A percentile compares a stretch with the other conserved stretches of the same genome.
phyloP scores from a whole-genome alignment of 192 early-diverging fungal species.

The Gonapodya prolifera region DNA sequence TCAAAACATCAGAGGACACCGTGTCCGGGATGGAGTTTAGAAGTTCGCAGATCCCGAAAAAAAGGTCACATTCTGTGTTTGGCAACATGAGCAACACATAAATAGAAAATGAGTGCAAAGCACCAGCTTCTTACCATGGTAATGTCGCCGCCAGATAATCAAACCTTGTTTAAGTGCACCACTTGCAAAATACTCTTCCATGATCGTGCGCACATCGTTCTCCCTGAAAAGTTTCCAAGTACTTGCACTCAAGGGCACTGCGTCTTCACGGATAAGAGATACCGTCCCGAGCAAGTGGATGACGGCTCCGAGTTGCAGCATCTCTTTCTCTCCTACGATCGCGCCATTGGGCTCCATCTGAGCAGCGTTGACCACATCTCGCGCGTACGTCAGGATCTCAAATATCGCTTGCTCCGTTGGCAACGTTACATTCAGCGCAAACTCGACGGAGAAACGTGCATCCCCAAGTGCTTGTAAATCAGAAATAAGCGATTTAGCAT shows the following conservation, averaged over 20 bases:
- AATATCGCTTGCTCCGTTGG: background rate
- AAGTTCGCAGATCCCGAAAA: slow-evolving; percentile 24
- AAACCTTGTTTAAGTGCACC: slow-evolving; percentile 28
- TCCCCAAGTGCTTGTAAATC: background rate
- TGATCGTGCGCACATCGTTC: slow-evolving; percentile 21
- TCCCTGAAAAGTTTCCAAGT: background rate
- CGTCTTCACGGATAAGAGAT: background rate
- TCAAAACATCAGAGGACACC: slow-evolving; percentile 15
- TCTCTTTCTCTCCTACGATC: background rate
- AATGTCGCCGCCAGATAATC: slow-evolving; percentile 43
- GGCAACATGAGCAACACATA: background rate
- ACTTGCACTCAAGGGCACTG: background rate
- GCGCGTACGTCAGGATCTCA: background rate
- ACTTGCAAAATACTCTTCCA: slow-evolving; percentile 21
- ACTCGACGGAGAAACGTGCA: background rate
- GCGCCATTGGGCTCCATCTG: background rate
- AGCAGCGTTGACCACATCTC: background rate
- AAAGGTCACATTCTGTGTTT: slow-evolving; percentile 17
- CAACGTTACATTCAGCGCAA: background rate
- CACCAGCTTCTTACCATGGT: slow-evolving; percentile 8
- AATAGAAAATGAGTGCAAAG: background rate
- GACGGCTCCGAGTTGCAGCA: background rate
- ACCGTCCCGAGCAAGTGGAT: background rate
- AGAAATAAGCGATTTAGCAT: background rate
- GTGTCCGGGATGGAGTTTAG: slow-evolving; percentile 29